Conservation (phyloP, 2,329 filamentous ascomycete genomes). For the Fusarium haematococcum region DNA sequence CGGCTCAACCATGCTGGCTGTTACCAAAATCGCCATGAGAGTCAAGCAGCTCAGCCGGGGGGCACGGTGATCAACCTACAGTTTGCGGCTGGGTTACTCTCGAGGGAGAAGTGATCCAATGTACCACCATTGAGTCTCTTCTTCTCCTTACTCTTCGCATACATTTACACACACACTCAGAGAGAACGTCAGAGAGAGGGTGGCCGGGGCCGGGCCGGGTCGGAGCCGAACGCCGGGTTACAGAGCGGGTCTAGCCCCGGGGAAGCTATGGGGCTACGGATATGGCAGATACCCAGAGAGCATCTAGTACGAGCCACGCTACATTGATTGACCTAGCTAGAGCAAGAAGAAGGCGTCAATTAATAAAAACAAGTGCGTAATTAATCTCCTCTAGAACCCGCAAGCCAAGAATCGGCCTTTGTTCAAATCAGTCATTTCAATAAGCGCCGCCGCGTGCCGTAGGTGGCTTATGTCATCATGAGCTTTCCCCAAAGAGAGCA, state of each 20-base stretch:
- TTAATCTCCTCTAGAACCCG: background rate
- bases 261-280: background rate
- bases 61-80: background rate
- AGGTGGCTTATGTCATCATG: conserved; percentile 41
- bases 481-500: conserved; percentile 32
- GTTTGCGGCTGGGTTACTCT: no score
- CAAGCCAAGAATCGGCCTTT: background rate
- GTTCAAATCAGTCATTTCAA: background rate
- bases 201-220: background rate
- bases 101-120: background rate
- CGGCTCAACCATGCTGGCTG: background rate
- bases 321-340: background rate
- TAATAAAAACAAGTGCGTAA: background rate
- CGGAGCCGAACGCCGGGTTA: background rate
- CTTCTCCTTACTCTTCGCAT: background rate
- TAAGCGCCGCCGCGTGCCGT: background rate
- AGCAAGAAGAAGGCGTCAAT: background rate
- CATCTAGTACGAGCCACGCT: background rate
- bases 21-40: background rate
- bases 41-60: background rate
- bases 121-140: background rate
- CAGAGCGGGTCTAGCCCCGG: background rate
- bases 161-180: background rate
- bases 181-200: background rate
- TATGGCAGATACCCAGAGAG: background rate